phyloP scores from a whole-genome alignment of 1,284 basidiomycete species.

The Chondrostereum purpureum region DNA sequence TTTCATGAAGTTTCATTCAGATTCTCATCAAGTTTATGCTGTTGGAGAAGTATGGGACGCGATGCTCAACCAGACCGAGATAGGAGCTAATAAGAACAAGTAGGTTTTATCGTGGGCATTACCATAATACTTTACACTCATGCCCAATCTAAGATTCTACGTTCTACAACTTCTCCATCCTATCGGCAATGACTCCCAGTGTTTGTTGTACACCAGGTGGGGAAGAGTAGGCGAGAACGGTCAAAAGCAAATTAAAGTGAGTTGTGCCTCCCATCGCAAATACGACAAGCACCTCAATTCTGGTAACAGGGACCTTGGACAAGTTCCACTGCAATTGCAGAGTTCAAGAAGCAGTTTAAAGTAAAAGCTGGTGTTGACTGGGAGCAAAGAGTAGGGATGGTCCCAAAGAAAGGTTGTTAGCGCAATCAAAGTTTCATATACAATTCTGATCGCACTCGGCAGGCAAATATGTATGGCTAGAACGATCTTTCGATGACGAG shows the following conservation, averaged over 20 bases:
- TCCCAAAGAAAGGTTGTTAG: slow-evolving; percentile 39
- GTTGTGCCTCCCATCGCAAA: neutral
- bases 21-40: slow-evolving; percentile 50
- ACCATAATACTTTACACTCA: neutral
- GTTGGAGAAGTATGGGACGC: slow-evolving; percentile 53
- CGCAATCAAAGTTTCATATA: slow-evolving; percentile 1
- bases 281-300: neutral
- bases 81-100: slow-evolving; percentile 17
- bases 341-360: slow-evolving; percentile 61
- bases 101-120: neutral
- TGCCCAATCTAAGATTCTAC: slow-evolving; percentile 41
- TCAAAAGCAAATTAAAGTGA: slow-evolving; percentile 41
- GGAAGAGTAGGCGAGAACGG: slow-evolving; percentile 57
- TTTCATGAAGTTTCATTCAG: slow-evolving; percentile 23
- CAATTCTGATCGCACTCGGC: slow-evolving; percentile 3
- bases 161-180: slow-evolving; percentile 58
- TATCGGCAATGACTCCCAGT: slow-evolving; percentile 29
- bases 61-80: slow-evolving; percentile 65
- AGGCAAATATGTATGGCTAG: slow-evolving; percentile 61
- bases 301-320: slow-evolving; percentile 27
- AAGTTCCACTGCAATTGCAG: slow-evolving; percentile 30
- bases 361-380: slow-evolving; percentile 45
- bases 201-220: slow-evolving; percentile 50
- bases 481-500: slow-evolving; percentile 33
- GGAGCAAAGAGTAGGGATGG: slow-evolving; percentile 50